Conservation (phyloP, 2,329 filamentous ascomycete species). For the Aureobasidium mangrovei region DNA sequence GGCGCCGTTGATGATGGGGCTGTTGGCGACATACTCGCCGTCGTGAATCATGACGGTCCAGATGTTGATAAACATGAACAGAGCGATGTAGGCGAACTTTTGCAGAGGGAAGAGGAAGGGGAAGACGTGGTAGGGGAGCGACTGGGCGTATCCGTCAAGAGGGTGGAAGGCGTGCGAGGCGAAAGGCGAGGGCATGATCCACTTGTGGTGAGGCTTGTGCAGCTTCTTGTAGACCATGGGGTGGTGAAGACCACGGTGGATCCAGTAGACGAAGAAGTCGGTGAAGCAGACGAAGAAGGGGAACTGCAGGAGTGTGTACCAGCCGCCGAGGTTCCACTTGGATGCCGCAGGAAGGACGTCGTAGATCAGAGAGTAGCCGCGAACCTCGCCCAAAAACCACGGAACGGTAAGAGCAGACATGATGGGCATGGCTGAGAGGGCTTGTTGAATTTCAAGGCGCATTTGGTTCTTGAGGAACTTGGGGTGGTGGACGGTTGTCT, state of each 20-base stretch:
- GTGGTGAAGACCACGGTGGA: constrained; percentile 78
- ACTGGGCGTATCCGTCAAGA: constrained; percentile 81
- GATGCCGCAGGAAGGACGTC: constrained; percentile 47
- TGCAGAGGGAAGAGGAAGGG: constrained; percentile 88
- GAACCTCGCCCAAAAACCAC: constrained; percentile 74
- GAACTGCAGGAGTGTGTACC: constrained; percentile 77
- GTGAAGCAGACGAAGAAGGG: constrained; percentile 82
- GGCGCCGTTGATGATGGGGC: constrained; percentile 85
- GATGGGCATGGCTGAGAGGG: constrained; percentile 64
- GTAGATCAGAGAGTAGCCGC: constrained; percentile 80
- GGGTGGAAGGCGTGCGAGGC: constrained; percentile 94
- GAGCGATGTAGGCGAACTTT: constrained; percentile 75
- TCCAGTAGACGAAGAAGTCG: constrained; percentile 85
- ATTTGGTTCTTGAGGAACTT: constrained; percentile 95
- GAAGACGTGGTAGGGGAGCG: constrained; percentile 85
- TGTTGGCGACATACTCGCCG: constrained; percentile 86
- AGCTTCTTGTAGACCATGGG: constrained; percentile 73
- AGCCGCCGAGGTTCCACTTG: constrained; percentile 62
- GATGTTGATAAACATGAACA: constrained; percentile 90
- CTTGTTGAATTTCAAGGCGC: constrained; percentile 72
- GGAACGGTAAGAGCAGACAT: constrained; percentile 77
- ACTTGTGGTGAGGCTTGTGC: constrained; percentile 98
- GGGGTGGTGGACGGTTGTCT: constrained; percentile 77
- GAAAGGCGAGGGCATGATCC: constrained; percentile 96
- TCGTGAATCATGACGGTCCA: constrained; percentile 97